Evolutionary conservation across 371 early-diverging fungal genomes (phyloP).

Genomic region (Umbelopsis sp.): DNA sequence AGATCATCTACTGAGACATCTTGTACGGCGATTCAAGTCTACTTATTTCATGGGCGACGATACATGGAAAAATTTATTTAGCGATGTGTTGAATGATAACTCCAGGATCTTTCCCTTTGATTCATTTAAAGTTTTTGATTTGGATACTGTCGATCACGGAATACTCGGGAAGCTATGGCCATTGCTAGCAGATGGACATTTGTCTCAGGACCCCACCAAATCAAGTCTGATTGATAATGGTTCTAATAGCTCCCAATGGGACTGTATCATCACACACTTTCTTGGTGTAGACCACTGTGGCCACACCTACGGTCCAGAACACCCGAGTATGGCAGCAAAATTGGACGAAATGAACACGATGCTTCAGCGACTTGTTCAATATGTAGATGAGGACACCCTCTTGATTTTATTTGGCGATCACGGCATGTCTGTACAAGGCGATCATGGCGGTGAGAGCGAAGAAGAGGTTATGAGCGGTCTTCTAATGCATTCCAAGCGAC

Average conservation of each 20-base stretch:
- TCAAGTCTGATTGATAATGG: not conserved
- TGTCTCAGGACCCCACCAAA: not conserved
- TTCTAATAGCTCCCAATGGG: conserved; percentile 52
- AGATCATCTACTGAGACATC: conserved; percentile 78
- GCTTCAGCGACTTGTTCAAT: conserved; percentile 65
- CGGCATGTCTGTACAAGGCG: conserved; percentile 98
- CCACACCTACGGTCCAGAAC: conserved; percentile 89
- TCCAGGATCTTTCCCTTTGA: conserved; percentile 76
- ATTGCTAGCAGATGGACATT: conserved; percentile 30
- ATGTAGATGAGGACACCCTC: conserved; percentile 85
- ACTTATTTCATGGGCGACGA: conserved; percentile 90
- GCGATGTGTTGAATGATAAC: conserved; percentile 58
- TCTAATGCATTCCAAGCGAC: conserved; percentile 72
- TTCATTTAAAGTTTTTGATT: conserved; percentile 90
- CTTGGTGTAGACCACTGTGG: conserved; percentile 98
- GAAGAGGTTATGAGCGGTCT: conserved; percentile 87
- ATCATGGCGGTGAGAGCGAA: conserved; percentile 96
- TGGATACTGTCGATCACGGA: conserved; percentile 93
- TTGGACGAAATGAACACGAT: conserved; percentile 84
- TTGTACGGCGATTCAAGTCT: conserved; percentile 46
- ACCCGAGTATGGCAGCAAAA: conserved; percentile 84
- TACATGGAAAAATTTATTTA: conserved; percentile 90
- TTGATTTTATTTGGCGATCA: conserved; percentile 98
- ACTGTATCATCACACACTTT: conserved; percentile 87
- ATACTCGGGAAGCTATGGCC: conserved; percentile 70